Conservation (phyloP, 805 yeast species). For the Schwanniomyces polymorphus region DNA sequence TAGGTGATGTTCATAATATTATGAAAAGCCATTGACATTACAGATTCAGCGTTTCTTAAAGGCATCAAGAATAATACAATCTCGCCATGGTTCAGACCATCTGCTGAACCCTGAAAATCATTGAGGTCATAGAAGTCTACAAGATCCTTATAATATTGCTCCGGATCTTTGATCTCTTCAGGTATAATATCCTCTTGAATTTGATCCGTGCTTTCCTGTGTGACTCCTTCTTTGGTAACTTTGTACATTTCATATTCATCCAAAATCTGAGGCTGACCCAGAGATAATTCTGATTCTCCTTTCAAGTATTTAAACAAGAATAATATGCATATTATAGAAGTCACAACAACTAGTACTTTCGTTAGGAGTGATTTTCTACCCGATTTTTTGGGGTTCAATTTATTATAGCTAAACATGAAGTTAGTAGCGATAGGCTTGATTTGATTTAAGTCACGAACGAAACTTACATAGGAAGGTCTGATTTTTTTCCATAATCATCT, state of each 20-base stretch:
- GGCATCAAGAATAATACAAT: conserved; percentile 73
- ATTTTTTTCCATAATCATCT: conserved; percentile 40
- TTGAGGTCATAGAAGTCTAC: conserved; percentile 65
- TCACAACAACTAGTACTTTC: conserved; percentile 4
- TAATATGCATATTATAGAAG: conserved; percentile 7
- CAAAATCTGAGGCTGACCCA: background rate
- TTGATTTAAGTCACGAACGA: background rate
- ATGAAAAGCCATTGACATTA: conserved; percentile 78
- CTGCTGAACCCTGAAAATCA: conserved; percentile 52
- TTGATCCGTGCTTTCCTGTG: conserved; percentile 2
- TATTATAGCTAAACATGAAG: conserved; percentile 8
- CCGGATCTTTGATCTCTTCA: conserved; percentile 12
- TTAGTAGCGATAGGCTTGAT: conserved; percentile 3
- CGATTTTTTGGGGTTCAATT: conserved; percentile 21
- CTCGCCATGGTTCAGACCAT: conserved; percentile 55
- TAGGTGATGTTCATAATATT: conserved; percentile 85
- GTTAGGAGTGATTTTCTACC: conserved; percentile 5
- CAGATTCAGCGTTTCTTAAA: conserved; percentile 73
- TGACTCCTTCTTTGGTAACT: conserved; percentile 33
- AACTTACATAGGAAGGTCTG: conserved; percentile 49
- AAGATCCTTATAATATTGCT: conserved; percentile 42
- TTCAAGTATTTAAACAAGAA: background rate
- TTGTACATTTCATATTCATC: conserved; percentile 21
- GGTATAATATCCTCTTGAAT: background rate
- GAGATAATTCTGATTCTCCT: background rate